Evolutionary conservation across 768 basidiomycete genomes (phyloP).

Genomic region (Phaeotremella fagi): DNA sequence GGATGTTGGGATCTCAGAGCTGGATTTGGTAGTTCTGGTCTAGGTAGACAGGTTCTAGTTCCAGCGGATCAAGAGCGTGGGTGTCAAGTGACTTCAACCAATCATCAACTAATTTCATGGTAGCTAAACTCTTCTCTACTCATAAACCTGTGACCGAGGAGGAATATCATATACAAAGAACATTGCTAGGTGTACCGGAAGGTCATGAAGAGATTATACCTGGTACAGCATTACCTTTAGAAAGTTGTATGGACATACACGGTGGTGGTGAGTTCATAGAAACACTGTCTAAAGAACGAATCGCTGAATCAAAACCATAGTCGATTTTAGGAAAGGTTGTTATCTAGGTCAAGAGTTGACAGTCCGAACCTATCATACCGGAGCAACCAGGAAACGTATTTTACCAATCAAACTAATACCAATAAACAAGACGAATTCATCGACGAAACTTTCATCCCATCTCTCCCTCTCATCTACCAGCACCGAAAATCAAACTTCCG

Average conservation of each 20-base stretch:
- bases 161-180: constrained; percentile 68
- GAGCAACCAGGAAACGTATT: constrained; percentile 81
- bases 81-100: constrained; percentile 42
- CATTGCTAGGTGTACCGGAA: constrained; percentile 81
- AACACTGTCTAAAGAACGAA: neutral
- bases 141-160: constrained; percentile 12
- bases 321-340: constrained; percentile 96
- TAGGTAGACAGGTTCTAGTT: constrained; percentile 71
- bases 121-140: constrained; percentile 4
- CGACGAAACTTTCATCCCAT: constrained; percentile 9
- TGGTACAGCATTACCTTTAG: constrained; percentile 80
- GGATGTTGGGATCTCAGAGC: constrained; percentile 48
- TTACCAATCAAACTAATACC: constrained; percentile 64
- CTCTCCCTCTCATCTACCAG: constrained; percentile 16
- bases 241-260: constrained; percentile 91
- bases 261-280: constrained; percentile 65
- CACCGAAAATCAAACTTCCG: constrained; percentile 26
- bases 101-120: neutral
- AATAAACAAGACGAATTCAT: constrained; percentile 6
- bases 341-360: constrained; percentile 97
- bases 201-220: constrained; percentile 71
- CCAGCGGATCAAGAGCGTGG: constrained; percentile 68
- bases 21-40: constrained; percentile 52
- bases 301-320: constrained; percentile 49
- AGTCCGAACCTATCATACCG: constrained; percentile 92